Evolutionary conservation across 1,139 yeast species (phyloP), one percentile per base, ranked within the genome.

Genomic region (Debaryomycetaceae sp.): DNA sequence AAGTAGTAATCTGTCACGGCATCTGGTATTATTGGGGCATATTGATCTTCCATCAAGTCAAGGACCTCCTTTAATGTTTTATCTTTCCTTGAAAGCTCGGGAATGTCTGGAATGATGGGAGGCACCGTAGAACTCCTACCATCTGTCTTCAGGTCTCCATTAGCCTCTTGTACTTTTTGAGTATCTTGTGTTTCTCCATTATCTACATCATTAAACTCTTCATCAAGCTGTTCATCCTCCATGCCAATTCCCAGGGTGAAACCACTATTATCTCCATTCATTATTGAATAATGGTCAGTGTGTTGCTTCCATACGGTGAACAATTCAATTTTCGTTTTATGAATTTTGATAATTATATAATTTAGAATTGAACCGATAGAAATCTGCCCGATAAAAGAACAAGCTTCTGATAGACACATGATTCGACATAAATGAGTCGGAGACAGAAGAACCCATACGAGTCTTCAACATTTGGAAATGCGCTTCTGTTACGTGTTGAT

Each of bases 11-110:
- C 98, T 0, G 97, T 88, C n/a, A 95, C 98, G 0, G 96, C 95
- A 61, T 95, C 99, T 0, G 99, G 99, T 38, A 95, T 93, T 37
- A 95, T 87, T 1, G 99, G 99, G 2, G 97, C 90, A 63, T 85
- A 90, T 47, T 90, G 96, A 1, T 71, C 76, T 51, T 89, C 96
- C 91, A 93, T 86, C 66, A 90, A 74, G 41, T 85, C 87, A 34
- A 95, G 74, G 34, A 95, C 84, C 55, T 95, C 98, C 54, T 84
- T 82, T 39, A 95, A 69, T 0, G 96, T 84, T 59, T 89, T 90
- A 57, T 95, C 99, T 55, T 88, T 87, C 51, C 93, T 75, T 1
- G 90, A 80, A 45, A 86, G 72, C 47, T 84, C 87, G 0, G 95
- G 91, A 11, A 85, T 67, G 38, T 80, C 87, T 22, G 78, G 80